A percentile compares a stretch with the other conserved stretches of the same genome.
These are phyloP conservation scores for Fragilaria radians DNA, from an alignment of 108 stramenopile genomes.

Conservation along the genomic window DNA sequence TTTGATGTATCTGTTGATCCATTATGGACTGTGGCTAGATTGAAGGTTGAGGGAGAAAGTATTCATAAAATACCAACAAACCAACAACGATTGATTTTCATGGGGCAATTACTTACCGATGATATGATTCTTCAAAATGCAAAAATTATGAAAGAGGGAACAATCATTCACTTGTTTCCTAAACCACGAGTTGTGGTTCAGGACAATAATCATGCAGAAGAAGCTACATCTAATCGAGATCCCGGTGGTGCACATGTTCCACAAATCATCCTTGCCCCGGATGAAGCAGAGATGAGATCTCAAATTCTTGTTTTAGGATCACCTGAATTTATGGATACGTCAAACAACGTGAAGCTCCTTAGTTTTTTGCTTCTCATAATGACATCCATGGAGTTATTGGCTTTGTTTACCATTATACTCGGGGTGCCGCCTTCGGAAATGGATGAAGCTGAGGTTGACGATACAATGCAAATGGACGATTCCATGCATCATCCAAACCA, in stretches of 20 bases:
- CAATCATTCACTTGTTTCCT: slow-evolving; percentile 75
- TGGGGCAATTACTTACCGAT: slow-evolving; percentile 58
- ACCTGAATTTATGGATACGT: slow-evolving; percentile 66
- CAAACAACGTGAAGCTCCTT: slow-evolving; percentile 74
- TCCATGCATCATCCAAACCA: no score
- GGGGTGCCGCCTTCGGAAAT: no score
- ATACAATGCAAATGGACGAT: no score
- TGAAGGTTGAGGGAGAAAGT: slow-evolving; percentile 35
- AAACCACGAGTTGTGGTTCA: slow-evolving; percentile 71
- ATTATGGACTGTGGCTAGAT: slow-evolving; percentile 49
- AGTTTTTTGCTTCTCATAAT: slow-evolving; percentile 65
- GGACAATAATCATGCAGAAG: slow-evolving; percentile 7
- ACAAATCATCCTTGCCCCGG: slow-evolving; percentile 59
- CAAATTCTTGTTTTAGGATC: slow-evolving; percentile 68
- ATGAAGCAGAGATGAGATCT: slow-evolving; percentile 62
- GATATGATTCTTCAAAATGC: slow-evolving; percentile 31
- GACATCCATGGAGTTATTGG: slow-evolving; percentile 58
- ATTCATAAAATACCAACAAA: slow-evolving; percentile 58
- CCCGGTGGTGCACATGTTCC: slow-evolving; percentile 63
- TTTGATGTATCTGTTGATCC: slow-evolving; percentile 47
- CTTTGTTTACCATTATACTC: slow-evolving; percentile 49
- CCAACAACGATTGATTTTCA: slow-evolving; percentile 65
- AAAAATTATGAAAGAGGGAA: slow-evolving; percentile 37
- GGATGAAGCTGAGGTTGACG: no score
- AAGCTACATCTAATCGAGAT: slow-evolving; percentile 1